phyloP scores from a whole-genome alignment of 2,329 filamentous ascomycete species.

The Phaeosphaeria sp. region DNA sequence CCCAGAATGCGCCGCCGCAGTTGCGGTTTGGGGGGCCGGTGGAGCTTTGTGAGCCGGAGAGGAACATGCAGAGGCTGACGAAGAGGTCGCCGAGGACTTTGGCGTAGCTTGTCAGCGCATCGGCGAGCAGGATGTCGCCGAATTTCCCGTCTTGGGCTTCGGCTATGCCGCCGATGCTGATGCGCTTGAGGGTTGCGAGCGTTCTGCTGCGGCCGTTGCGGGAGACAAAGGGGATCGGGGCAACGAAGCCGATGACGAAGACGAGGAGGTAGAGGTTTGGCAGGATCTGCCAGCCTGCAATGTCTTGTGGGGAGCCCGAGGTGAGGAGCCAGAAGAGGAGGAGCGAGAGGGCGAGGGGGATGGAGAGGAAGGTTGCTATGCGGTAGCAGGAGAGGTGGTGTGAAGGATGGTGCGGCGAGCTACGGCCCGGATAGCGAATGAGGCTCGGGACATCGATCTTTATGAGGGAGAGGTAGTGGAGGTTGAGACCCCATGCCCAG shows the following conservation, averaged over 20 bases:
- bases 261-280: conserved; percentile 83
- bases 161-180: conserved; percentile 85
- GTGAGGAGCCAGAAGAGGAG: conserved; percentile 85
- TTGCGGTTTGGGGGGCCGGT: conserved; percentile 81
- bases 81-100: conserved; percentile 91
- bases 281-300: conserved; percentile 82
- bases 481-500: conserved; percentile 94
- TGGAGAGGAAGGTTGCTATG: conserved; percentile 77
- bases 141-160: conserved; percentile 90
- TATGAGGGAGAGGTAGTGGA: conserved; percentile 80
- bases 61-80: conserved; percentile 90
- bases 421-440: conserved; percentile 82
- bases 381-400: conserved; percentile 87
- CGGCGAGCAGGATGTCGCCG: conserved; percentile 89
- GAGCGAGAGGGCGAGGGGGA: conserved; percentile 74
- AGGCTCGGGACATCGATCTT: conserved; percentile 88
- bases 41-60: conserved; percentile 72
- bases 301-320: conserved; percentile 70
- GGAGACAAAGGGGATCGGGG: conserved; percentile 74
- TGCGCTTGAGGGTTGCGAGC: conserved; percentile 75
- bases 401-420: conserved; percentile 71
- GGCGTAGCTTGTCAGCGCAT: conserved; percentile 93
- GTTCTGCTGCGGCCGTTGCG: conserved; percentile 77
- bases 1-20: conserved; percentile 79
- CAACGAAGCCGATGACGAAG: conserved; percentile 73